Evolutionary conservation across 2,329 filamentous ascomycete species (phyloP).

Genomic region (Aspergillus nomiae): DNA sequence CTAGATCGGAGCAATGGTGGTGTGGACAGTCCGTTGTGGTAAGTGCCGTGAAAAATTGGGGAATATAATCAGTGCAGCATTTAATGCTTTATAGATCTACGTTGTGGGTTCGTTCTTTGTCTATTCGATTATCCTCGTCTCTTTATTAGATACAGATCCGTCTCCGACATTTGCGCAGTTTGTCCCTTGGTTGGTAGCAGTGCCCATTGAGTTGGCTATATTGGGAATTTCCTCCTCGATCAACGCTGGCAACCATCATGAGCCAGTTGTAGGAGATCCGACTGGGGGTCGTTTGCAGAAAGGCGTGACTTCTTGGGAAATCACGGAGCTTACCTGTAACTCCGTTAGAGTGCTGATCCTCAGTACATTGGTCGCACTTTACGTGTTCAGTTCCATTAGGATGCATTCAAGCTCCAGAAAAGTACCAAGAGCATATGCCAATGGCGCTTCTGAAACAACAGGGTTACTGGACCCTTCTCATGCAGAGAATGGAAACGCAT

Average conservation of each 20-base stretch:
- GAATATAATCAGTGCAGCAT: neutral
- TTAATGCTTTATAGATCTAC: constrained; percentile 66
- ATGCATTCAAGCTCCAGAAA: constrained; percentile 45
- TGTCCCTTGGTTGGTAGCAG: constrained; percentile 72
- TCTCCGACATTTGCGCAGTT: constrained; percentile 81
- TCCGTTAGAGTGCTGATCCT: constrained; percentile 70
- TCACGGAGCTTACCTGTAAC: constrained; percentile 55
- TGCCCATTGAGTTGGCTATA: constrained; percentile 73
- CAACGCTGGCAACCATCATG: constrained; percentile 68
- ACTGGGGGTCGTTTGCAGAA: constrained; percentile 44
- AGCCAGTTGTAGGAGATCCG: constrained; percentile 57
- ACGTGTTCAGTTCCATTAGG: constrained; percentile 53
- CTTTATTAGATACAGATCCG: constrained; percentile 78
- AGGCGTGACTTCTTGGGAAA: constrained; percentile 46
- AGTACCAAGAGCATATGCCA: constrained; percentile 29
- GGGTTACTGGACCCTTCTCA: constrained; percentile 43
- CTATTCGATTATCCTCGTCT: constrained; percentile 82
- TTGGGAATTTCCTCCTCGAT: constrained; percentile 68
- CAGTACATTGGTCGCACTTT: constrained; percentile 61
- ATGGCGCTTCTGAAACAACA: constrained; percentile 46
- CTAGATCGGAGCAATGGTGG: constrained; percentile 73
- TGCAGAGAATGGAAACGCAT: constrained; percentile 51
- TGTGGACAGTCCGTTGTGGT: constrained; percentile 77
- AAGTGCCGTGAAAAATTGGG: constrained; percentile 40
- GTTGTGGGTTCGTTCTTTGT: constrained; percentile 82